Conservation (phyloP, 176 grass and related monocot species). For the Ananas comosus region DNA sequence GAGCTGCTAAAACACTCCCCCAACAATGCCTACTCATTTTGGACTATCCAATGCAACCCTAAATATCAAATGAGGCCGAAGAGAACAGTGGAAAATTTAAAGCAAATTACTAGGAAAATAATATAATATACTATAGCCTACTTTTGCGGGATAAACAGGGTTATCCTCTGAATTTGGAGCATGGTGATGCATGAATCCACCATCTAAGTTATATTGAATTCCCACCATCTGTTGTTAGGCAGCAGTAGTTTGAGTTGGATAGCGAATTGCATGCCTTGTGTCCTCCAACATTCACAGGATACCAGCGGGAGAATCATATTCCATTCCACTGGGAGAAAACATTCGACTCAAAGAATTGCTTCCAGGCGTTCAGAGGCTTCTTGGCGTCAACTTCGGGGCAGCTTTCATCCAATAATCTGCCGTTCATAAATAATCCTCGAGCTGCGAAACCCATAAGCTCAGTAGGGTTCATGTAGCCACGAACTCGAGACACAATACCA, state of each 20-base stretch:
- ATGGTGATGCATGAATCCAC: neutral
- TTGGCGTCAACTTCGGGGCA: constrained; percentile 9
- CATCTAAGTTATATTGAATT: neutral
- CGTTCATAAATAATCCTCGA: constrained; percentile 55
- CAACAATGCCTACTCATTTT: too few relatives aligned
- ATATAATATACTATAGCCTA: neutral
- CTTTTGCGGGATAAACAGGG: too few relatives aligned
- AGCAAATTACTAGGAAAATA: neutral
- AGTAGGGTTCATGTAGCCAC: constrained; percentile 35
- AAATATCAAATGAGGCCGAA: neutral
- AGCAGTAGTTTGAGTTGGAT: too few relatives aligned
- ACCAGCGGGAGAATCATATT: neutral
- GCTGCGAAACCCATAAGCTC: constrained; percentile 82
- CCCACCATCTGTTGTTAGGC: too few relatives aligned
- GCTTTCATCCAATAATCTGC: constrained; percentile 38
- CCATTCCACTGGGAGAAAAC: constrained; percentile 5
- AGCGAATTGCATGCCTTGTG: neutral
- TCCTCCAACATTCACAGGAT: neutral
- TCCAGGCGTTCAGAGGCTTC: constrained; percentile 14
- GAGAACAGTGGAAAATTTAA: neutral
- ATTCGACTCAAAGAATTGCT: constrained; percentile 19
- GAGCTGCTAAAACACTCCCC: too few relatives aligned
- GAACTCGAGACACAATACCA: constrained; percentile 40
- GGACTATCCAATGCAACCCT: too few relatives aligned
- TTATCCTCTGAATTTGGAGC: neutral